phyloP scores from a whole-genome alignment of 352 stramenopile species.

The Phytophthora podocarpi region DNA sequence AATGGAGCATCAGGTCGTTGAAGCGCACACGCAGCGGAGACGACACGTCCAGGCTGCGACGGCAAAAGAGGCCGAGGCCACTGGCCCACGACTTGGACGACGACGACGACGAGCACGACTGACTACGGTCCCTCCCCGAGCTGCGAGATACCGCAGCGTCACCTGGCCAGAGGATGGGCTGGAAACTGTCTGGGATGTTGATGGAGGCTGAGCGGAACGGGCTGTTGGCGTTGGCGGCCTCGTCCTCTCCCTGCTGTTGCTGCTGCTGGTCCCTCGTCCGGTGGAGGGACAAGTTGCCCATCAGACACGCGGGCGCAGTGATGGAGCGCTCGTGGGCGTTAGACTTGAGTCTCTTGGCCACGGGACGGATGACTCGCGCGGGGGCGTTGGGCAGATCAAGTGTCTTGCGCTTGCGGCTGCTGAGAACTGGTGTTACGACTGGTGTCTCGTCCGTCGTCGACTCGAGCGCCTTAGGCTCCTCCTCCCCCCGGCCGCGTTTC shows the following conservation, averaged over 20 bases:
- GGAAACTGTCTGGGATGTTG: slow-evolving; percentile 50
- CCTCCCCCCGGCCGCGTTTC: slow-evolving; percentile 29
- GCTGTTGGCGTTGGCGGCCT: slow-evolving; percentile 10
- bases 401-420: slow-evolving; percentile 63
- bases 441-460: slow-evolving; percentile 9
- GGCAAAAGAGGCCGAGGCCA: slow-evolving; percentile 65
- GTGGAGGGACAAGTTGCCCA: slow-evolving; percentile 35
- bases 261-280: slow-evolving; percentile 4
- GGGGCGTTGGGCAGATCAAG: slow-evolving; percentile 44
- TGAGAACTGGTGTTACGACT: slow-evolving; percentile 13
- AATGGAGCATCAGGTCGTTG: slow-evolving; percentile 67
- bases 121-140: slow-evolving; percentile 25
- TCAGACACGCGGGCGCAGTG: slow-evolving; percentile 36
- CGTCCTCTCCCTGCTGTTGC: slow-evolving; percentile 1
- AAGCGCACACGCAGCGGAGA: slow-evolving; percentile 63
- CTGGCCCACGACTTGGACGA: slow-evolving; percentile 63
- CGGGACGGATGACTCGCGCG: slow-evolving; percentile 48
- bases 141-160: slow-evolving; percentile 19
- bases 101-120: slow-evolving; percentile 45
- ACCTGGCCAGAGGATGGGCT: slow-evolving; percentile 43
- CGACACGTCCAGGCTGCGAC: slow-evolving; percentile 70
- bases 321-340: slow-evolving; percentile 40
- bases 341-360: slow-evolving; percentile 62
- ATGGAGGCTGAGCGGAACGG: slow-evolving; percentile 48
- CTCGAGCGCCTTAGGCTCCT: too few relatives aligned